Conservation (phyloP, 805 yeast species). For the Isabelozyma gotoi region DNA sequence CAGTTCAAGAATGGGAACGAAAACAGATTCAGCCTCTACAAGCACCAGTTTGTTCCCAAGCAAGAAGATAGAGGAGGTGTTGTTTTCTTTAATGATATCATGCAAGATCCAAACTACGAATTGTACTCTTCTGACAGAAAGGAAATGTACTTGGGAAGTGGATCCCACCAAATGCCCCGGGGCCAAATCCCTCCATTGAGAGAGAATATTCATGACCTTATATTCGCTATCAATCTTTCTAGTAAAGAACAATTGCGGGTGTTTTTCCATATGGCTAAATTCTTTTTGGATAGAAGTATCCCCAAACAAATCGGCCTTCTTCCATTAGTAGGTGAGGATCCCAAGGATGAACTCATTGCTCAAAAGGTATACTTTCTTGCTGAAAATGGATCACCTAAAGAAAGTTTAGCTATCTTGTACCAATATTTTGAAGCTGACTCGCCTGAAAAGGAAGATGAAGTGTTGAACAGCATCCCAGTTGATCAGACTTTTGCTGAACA, state of each 20-base stretch:
- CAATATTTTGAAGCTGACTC: conserved; percentile 28
- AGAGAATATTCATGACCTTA: conserved; percentile 73
- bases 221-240: conserved; percentile 66
- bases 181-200: conserved; percentile 69
- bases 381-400: conserved; percentile 26
- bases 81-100: conserved; percentile 77
- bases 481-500: conserved; percentile 13
- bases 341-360: conserved; percentile 26
- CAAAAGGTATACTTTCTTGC: conserved; percentile 33
- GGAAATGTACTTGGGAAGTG: conserved; percentile 39
- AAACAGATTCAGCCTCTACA: conserved; percentile 33
- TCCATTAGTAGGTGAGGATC: conserved; percentile 49
- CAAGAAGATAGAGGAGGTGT: conserved; percentile 37
- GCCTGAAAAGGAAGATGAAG: conserved; percentile 21
- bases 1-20: conserved; percentile 37
- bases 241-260: conserved; percentile 51
- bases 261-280: conserved; percentile 48
- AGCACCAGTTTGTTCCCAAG: conserved; percentile 18
- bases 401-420: conserved; percentile 40
- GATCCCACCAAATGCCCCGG: conserved; percentile 15
- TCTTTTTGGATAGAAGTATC: conserved; percentile 53
- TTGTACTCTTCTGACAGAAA: conserved; percentile 43
- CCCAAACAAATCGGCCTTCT: conserved; percentile 83
- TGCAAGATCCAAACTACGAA: conserved; percentile 54
- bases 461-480: conserved; percentile 17